Base-by-base conservation (phyloP, 2,329 filamentous ascomycete genomes). In the Aspergillus fumigatiaffinis region DNA sequence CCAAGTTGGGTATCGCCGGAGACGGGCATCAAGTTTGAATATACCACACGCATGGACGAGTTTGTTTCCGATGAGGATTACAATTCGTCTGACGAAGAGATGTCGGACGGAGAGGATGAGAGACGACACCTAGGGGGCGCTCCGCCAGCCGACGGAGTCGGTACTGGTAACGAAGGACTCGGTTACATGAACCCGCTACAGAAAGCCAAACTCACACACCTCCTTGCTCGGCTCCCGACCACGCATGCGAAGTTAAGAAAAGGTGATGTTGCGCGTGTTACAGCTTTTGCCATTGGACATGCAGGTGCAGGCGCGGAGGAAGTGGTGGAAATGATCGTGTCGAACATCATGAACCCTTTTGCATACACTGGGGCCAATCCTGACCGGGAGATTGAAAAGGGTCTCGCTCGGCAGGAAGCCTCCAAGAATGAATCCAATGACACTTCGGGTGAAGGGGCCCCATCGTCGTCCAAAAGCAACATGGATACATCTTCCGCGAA, bases 271-370 rank as follows among this genome's bases (percentile, higher is more conserved):
- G 92, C 91, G 1, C 84, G 92, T 4, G 82, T 97, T 2, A 93
- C 92, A 1, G 84, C 88, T 3, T 97, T 97, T 74, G 92, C 92
- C 12, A 91, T 97, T 55, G 88, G 87, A 2, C 91, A 97, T 71
- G 90, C 92, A 1, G 90, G 88, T 42, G 83, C 86, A 21, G 94
- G 92, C 17, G 89, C 91, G 12, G 90, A 95, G 62, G 94, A 97
- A 76, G 88, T 97, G 38, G 92, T 96, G n/a, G 85, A 93, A 51
- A 85, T 96, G 75, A 87, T 97, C 41, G 84, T 96, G 0, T 82
- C 86, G 1, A 97, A 99, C 66, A 81, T 97, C 35, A 81, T 89
- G 58, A 85, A 82, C 52, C 94, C 94, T 0, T 85, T 95, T 57
- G 83, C 87, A 5, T 85, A 88, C 63, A 90, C 87, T 1, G 83